phyloP scores from a whole-genome alignment of 495 filamentous ascomycete species.

The Annulohypoxylon nitens region DNA sequence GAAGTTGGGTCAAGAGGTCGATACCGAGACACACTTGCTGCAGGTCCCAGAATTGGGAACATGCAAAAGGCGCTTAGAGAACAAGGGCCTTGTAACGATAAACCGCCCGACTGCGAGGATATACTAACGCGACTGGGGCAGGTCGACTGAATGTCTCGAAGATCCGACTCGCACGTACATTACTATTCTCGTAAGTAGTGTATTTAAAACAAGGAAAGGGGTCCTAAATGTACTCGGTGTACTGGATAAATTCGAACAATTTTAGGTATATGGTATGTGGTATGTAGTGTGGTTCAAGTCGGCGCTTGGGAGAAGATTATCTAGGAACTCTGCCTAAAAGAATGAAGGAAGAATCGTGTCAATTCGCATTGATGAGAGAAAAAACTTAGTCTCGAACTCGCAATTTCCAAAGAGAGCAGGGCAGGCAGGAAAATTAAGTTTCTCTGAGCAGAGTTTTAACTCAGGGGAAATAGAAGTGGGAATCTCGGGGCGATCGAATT shows the following conservation, averaged over 20 bases:
- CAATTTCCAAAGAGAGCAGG: conserved; percentile 14
- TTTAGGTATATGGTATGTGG: not conserved
- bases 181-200: conserved; percentile 11
- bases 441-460: conserved; percentile 28
- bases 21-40: conserved; percentile 43
- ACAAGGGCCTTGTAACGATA: conserved; percentile 20
- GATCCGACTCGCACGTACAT: conserved; percentile 26
- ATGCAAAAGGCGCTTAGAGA: conserved; percentile 33
- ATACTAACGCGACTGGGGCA: conserved; percentile 22
- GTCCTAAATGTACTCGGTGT: not conserved
- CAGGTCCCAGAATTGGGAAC: conserved; percentile 41
- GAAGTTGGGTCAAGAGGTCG: conserved; percentile 40
- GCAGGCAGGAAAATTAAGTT: conserved; percentile 14
- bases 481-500: conserved; percentile 42
- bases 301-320: conserved; percentile 4
- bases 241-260: conserved; percentile 26
- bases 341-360: conserved; percentile 10
- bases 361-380: conserved; percentile 14
- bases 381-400: conserved; percentile 13
- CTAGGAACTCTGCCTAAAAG: conserved; percentile 32
- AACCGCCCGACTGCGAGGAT: not conserved
- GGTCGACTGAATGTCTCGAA: conserved; percentile 20
- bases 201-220: conserved; percentile 1
- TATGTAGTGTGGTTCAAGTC: not conserved
- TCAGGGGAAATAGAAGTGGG: conserved; percentile 44